Conservation (phyloP, 164 flowering plant species). For the Magnolia officinalis region DNA sequence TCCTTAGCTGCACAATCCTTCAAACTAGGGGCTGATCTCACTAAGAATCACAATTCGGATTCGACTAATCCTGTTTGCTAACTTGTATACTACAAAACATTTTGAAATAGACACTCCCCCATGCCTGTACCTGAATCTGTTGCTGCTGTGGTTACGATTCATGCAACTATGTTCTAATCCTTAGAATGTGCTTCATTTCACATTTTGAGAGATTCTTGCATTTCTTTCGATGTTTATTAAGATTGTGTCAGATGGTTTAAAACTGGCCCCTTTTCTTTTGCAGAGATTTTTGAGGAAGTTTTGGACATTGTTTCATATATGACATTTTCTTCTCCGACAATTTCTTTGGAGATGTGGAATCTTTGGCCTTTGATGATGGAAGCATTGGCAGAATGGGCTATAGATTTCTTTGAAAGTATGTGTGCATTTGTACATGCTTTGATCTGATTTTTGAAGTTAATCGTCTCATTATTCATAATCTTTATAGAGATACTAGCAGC, state of each 20-base stretch:
- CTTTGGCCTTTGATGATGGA: constrained; percentile 99
- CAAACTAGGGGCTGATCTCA: no score
- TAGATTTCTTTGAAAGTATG: constrained; percentile 95
- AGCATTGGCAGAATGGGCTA: constrained; percentile 90
- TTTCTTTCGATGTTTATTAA: neutral
- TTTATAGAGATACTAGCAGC: neutral
- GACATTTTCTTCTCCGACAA: constrained; percentile 91
- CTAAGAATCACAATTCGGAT: no score
- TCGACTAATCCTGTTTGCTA: no score
- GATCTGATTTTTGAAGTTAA: neutral
- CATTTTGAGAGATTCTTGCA: no score
- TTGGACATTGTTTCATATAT: constrained; percentile 93
- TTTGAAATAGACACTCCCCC: no score
- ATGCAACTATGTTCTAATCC: no score
- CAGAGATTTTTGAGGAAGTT: constrained; percentile 99
- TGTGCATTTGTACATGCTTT: neutral
- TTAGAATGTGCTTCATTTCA: no score
- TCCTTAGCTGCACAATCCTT: no score
- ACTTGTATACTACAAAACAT: no score
- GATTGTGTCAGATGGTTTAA: neutral
- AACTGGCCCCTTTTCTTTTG: constrained; percentile 7
- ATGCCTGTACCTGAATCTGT: no score
- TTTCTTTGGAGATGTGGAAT: constrained; percentile 97
- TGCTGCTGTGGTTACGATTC: no score
- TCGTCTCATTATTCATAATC: neutral